Evolutionary conservation across 495 filamentous ascomycete species (phyloP).

Genomic region (Tuber indicum): DNA sequence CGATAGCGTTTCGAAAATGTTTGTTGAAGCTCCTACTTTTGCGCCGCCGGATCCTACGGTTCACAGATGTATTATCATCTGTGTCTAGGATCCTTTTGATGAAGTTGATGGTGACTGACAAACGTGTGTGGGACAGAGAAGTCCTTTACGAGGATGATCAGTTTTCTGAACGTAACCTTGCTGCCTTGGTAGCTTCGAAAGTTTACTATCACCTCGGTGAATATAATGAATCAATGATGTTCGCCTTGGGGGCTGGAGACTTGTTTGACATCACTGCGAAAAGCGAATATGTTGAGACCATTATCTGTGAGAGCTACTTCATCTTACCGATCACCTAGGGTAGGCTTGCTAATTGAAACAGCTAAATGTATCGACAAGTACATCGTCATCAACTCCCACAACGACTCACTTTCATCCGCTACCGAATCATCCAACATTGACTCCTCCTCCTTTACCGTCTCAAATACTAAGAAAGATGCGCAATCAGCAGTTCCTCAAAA

Average conservation of each 20-base stretch:
- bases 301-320: conserved; percentile 57
- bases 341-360: conserved; percentile 34
- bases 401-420: conserved; percentile 36
- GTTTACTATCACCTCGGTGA: conserved; percentile 98
- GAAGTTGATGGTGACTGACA: conserved; percentile 25
- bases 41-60: conserved; percentile 8
- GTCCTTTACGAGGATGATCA: conserved; percentile 92
- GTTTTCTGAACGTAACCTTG: conserved; percentile 89
- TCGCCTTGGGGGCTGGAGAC: conserved; percentile 90
- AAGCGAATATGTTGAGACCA: conserved; percentile 97
- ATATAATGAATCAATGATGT: conserved; percentile 98
- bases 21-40: conserved; percentile 44
- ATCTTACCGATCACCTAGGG: conserved; percentile 4
- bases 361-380: conserved; percentile 97
- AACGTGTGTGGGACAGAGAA: conserved; percentile 57
- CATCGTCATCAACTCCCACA: conserved; percentile 57
- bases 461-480: conserved; percentile 24
- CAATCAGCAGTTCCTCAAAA: conserved; percentile 14
- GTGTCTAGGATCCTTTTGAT: conserved; percentile 7
- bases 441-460: conserved; percentile 21
- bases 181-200: conserved; percentile 90
- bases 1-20: conserved; percentile 87
- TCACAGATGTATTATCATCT: conserved; percentile 6
- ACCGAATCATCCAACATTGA: conserved; percentile 18
- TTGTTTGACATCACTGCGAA: conserved; percentile 85